Evolutionary conservation across 179 eudicot species (phyloP).

Genomic region (Sideroxylon spinosum): DNA sequence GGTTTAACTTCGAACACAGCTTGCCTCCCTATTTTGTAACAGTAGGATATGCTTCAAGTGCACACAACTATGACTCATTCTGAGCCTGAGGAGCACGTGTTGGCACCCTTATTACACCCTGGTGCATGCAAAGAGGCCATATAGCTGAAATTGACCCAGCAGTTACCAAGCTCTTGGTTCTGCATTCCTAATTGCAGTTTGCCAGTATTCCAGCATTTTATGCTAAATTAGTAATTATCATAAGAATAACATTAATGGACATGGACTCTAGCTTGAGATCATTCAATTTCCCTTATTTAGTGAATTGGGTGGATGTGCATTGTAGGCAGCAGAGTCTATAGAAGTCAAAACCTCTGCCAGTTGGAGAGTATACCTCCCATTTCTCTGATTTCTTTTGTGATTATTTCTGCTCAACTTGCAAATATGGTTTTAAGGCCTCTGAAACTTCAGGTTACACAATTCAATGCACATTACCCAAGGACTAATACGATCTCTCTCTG

Average conservation of each 20-base stretch:
- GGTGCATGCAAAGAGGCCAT: not conserved
- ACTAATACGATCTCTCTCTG: no score
- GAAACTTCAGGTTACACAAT: not conserved
- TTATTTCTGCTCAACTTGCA: constrained; percentile 12
- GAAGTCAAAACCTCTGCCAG: no score
- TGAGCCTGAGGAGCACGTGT: constrained; percentile 9
- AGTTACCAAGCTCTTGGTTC: not conserved
- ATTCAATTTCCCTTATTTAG: not conserved
- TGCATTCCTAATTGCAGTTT: not conserved
- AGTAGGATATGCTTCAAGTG: not conserved
- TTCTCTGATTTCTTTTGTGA: constrained; percentile 1
- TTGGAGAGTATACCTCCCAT: not conserved
- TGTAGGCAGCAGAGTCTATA: not conserved
- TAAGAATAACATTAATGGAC: not conserved
- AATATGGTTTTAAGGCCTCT: not conserved
- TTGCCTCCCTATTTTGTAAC: constrained; percentile 8
- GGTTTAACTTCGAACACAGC: not conserved
- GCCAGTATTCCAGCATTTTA: constrained; percentile 2
- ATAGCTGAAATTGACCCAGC: not conserved
- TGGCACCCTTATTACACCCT: not conserved
- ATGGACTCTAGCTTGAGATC: not conserved
- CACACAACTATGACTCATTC: constrained; percentile 1
- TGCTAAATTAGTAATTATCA: not conserved
- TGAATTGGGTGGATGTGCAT: not conserved
- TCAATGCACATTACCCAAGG: not conserved